These are phyloP conservation scores for Wickerhamiella spandovensis DNA, from an alignment of 805 yeast species.

Conservation along the genomic window DNA sequence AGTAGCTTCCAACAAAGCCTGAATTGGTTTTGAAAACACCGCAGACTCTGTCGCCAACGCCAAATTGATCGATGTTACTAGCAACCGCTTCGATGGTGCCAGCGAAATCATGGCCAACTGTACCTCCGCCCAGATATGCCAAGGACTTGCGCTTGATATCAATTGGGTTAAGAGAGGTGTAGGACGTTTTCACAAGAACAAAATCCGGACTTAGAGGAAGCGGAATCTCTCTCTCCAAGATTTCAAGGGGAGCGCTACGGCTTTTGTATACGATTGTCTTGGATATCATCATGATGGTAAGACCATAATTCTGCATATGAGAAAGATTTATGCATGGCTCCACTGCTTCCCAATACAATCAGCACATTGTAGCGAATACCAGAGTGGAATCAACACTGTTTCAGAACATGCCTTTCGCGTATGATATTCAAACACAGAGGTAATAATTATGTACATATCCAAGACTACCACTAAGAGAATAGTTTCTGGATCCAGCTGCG, in stretches of 20 bases:
- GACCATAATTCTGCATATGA: background rate
- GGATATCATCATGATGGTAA: background rate
- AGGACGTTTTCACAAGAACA: slow-evolving; percentile 42
- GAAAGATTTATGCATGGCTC: too few species aligned
- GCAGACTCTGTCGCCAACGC: slow-evolving; percentile 50
- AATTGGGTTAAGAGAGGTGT: slow-evolving; percentile 47
- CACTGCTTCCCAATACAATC: too few species aligned
- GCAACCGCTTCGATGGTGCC: slow-evolving; percentile 52
- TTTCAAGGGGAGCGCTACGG: background rate
- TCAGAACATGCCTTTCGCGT: too few species aligned
- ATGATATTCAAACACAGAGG: too few species aligned
- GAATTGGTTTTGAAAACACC: slow-evolving; percentile 27
- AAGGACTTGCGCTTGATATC: slow-evolving; percentile 31
- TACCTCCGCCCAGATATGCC: slow-evolving; percentile 28
- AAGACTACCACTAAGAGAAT: background rate
- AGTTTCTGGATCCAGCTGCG: slow-evolving; percentile 13
- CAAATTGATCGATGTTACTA: slow-evolving; percentile 26
- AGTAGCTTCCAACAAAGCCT: slow-evolving; percentile 37
- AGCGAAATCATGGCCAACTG: slow-evolving; percentile 52
- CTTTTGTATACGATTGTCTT: background rate
- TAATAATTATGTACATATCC: background rate
- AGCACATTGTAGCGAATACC: background rate
- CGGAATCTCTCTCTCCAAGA: slow-evolving; percentile 20
- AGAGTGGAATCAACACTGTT: background rate
- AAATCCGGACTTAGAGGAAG: slow-evolving; percentile 36